A percentile compares a stretch with the other conserved stretches of the same genome.
Evolutionary conservation across 306 rosid species (phyloP).

Genomic region (Glycyrrhiza uralensis): DNA sequence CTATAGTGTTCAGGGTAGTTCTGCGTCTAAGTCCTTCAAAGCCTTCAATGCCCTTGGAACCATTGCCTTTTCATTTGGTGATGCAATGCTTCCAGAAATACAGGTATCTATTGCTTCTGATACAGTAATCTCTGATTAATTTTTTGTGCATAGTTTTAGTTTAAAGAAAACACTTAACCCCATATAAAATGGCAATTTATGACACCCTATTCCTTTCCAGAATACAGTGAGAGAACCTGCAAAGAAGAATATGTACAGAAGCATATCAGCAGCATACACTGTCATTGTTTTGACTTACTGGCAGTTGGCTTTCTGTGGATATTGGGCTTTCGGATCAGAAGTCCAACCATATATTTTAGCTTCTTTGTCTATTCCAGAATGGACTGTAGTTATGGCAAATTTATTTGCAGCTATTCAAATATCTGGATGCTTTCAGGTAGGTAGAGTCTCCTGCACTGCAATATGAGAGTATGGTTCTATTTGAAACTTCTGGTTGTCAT

Average conservation of each 20-base stretch:
- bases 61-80: constrained; percentile 78
- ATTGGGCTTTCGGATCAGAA: constrained; percentile 79
- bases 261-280: constrained; percentile 66
- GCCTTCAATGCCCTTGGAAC: constrained; percentile 75
- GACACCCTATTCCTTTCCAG: constrained; percentile 31
- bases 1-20: constrained; percentile 54
- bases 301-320: constrained; percentile 60
- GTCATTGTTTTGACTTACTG: constrained; percentile 62
- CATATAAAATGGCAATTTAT: background rate
- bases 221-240: constrained; percentile 68
- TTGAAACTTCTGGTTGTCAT: background rate
- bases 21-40: constrained; percentile 50
- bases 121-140: background rate
- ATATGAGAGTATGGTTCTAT: background rate
- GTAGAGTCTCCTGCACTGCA: constrained; percentile 20
- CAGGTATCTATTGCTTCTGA: constrained; percentile 36
- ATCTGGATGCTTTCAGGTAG: constrained; percentile 83
- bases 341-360: constrained; percentile 66
- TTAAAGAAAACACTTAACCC: background rate
- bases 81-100: constrained; percentile 86
- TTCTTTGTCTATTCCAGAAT: constrained; percentile 56
- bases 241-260: constrained; percentile 63
- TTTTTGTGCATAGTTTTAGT: background rate
- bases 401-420: constrained; percentile 74
- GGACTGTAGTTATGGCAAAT: constrained; percentile 77